phyloP scores from a whole-genome alignment of 2,329 filamentous ascomycete species.

The Parafenestella ontariensis region DNA sequence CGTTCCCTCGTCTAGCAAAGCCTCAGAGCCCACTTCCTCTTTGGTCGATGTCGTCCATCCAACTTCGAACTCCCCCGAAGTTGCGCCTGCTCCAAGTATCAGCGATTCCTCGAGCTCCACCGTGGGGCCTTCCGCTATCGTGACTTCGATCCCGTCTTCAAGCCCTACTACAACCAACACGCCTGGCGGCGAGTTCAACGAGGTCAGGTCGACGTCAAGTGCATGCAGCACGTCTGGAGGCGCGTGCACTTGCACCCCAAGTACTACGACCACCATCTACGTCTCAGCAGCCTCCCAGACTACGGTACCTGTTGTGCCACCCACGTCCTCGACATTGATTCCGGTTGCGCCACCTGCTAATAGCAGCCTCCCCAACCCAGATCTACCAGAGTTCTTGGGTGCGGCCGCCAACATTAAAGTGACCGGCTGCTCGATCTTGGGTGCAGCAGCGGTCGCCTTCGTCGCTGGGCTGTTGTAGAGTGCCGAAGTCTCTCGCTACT shows the following conservation, averaged over 20 bases:
- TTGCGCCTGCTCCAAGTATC: conserved; percentile 6
- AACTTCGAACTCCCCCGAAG: conserved; percentile 14
- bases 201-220: conserved; percentile 11
- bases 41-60: conserved; percentile 5
- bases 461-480: conserved; percentile 32
- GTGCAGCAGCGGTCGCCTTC: conserved; percentile 24
- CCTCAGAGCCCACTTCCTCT: conserved; percentile 5
- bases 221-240: conserved; percentile 11
- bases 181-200: conserved; percentile 19
- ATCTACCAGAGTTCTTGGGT: conserved; percentile 32
- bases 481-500: conserved; percentile 10
- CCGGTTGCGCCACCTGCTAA: conserved; percentile 29
- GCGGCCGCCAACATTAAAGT: conserved; percentile 25
- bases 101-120: conserved; percentile 7
- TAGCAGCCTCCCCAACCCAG: conserved; percentile 24
- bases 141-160: conserved; percentile 3
- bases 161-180: conserved; percentile 12
- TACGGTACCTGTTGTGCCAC: conserved; percentile 11
- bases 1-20: conserved; percentile 4
- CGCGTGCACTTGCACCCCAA: conserved; percentile 24
- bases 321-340: conserved; percentile 1
- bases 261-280: conserved; percentile 34
- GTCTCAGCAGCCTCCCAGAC: conserved; percentile 21
- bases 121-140: conserved; percentile 8
- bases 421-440: conserved; percentile 26